phyloP scores from a whole-genome alignment of 371 early-diverging fungal species.

The Saksenaea vasiformis region DNA sequence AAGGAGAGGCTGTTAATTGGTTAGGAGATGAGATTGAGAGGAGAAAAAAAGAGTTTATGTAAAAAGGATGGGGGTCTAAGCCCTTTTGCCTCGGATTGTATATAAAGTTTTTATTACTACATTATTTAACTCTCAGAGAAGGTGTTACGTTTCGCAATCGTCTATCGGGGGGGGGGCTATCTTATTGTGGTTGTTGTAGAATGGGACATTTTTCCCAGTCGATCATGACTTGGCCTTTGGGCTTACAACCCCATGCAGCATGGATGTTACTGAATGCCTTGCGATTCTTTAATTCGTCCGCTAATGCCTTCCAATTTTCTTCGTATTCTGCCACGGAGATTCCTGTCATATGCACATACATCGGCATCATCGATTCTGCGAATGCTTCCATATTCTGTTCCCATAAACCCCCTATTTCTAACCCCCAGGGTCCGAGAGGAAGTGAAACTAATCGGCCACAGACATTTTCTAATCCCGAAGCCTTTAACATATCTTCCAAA shows the following conservation, averaged over 20 bases:
- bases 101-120: background rate
- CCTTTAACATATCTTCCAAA: slow-evolving; percentile 15
- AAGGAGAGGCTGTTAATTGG: no score
- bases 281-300: slow-evolving; percentile 16
- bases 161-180: background rate
- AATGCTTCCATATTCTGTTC: slow-evolving; percentile 34
- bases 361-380: slow-evolving; percentile 21
- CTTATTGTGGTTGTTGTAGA: slow-evolving; percentile 12
- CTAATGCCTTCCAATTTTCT: slow-evolving; percentile 12
- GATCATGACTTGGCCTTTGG: slow-evolving; percentile 20
- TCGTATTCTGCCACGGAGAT: slow-evolving; percentile 16
- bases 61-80: background rate
- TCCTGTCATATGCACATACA: slow-evolving; percentile 14
- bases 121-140: background rate
- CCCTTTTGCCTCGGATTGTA: background rate
- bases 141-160: slow-evolving; percentile 6
- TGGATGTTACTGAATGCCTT: slow-evolving; percentile 32
- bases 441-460: slow-evolving; percentile 20
- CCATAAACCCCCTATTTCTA: slow-evolving; percentile 37
- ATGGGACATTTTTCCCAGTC: slow-evolving; percentile 34
- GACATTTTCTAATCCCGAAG: slow-evolving; percentile 21
- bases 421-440: slow-evolving; percentile 40
- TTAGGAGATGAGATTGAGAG: no score
- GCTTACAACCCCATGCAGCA: slow-evolving; percentile 32
- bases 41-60: background rate